These are phyloP conservation scores for Tetrapisispora taiwanensis DNA, from an alignment of 805 yeast genomes.

Conservation along the genomic window DNA sequence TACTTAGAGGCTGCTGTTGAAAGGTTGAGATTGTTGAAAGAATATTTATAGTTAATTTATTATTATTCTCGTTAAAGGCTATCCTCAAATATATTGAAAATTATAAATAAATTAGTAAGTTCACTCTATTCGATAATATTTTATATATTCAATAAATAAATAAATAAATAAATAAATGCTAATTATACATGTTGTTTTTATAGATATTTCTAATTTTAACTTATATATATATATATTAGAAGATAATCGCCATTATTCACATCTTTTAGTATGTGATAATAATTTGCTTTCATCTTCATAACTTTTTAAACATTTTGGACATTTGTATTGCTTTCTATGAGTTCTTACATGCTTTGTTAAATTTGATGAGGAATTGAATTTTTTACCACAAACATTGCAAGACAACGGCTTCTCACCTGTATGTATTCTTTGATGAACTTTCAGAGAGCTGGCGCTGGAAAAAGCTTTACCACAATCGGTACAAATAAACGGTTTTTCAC, in stretches of 20 bases:
- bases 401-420: slow-evolving; percentile 82
- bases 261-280: slow-evolving; percentile 30
- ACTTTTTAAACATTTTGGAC: slow-evolving; percentile 42
- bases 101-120: too few species aligned
- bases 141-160: too few species aligned
- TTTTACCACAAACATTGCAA: slow-evolving; percentile 75
- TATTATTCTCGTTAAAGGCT: too few species aligned
- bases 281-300: slow-evolving; percentile 38
- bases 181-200: neutral
- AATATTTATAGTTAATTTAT: slow-evolving; percentile 30
- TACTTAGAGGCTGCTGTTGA: slow-evolving; percentile 73
- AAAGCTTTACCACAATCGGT: slow-evolving; percentile 63
- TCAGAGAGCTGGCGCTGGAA: slow-evolving; percentile 72
- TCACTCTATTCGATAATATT: neutral
- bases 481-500: slow-evolving; percentile 80
- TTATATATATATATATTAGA: too few species aligned
- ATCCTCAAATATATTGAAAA: neutral
- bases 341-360: slow-evolving; percentile 78
- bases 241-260: slow-evolving; percentile 2
- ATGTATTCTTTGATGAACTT: slow-evolving; percentile 77
- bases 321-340: slow-evolving; percentile 48
- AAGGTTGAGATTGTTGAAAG: slow-evolving; percentile 58
- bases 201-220: too few species aligned
- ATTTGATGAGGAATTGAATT: slow-evolving; percentile 84
- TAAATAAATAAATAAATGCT: neutral